These are phyloP conservation scores for Volvariella volvacea DNA, from an alignment of 1,284 basidiomycete species.

Conservation along the genomic window DNA sequence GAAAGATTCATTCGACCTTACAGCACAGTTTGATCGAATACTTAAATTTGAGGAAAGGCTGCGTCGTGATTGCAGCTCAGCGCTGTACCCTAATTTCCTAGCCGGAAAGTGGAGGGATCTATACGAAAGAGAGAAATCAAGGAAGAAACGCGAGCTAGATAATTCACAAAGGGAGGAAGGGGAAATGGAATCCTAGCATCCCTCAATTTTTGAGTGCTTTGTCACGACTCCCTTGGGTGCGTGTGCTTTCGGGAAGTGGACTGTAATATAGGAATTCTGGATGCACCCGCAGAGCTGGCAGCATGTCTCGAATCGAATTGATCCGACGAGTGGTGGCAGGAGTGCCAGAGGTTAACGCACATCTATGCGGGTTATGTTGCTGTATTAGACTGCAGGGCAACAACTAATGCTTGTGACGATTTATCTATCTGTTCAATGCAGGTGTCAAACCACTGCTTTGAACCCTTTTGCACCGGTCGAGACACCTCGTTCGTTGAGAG, in stretches of 20 bases:
- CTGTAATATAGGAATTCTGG: too few species aligned
- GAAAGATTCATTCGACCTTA: conserved; percentile 62
- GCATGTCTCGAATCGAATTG: conserved; percentile 8
- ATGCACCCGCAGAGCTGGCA: too few species aligned
- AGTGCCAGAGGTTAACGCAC: neutral
- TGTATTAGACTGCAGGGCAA: neutral
- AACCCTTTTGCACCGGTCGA: conserved; percentile 12
- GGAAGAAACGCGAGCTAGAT: conserved; percentile 13
- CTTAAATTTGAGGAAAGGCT: conserved; percentile 56
- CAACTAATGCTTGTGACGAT: conserved; percentile 19
- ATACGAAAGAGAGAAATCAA: conserved; percentile 22
- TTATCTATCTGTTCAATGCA: conserved; percentile 56
- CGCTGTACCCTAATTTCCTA: conserved; percentile 60
- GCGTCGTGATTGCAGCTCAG: conserved; percentile 39
- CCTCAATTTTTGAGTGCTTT: conserved; percentile 1
- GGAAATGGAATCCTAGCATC: conserved; percentile 20
- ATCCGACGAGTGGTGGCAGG: neutral
- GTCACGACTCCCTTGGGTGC: too few species aligned
- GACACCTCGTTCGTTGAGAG: conserved; percentile 23
- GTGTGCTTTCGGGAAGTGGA: too few species aligned
- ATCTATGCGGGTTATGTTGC: too few species aligned
- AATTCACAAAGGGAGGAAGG: conserved; percentile 25
- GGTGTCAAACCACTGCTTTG: conserved; percentile 50
- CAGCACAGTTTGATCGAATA: conserved; percentile 63
- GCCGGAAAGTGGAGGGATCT: conserved; percentile 53